phyloP scores from a whole-genome alignment of 2,329 filamentous ascomycete genomes.

The Ophiocordyceps camponoti-leonardi region DNA sequence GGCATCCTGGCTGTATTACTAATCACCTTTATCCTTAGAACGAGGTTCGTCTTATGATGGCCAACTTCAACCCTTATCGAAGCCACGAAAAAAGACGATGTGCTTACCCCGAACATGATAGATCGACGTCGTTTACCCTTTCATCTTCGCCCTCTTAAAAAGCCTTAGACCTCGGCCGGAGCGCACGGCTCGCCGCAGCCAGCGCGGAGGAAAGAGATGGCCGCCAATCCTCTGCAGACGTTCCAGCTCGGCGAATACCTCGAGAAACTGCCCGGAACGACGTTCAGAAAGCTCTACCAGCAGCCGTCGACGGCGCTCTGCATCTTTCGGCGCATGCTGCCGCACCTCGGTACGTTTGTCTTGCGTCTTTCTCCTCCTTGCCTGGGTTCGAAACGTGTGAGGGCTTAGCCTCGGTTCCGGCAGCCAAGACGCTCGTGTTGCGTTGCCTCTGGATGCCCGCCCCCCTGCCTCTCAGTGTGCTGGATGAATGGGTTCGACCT shows the following conservation, averaged over 20 bases:
- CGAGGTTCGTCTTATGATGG: too few relatives aligned
- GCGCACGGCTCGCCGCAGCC: background rate
- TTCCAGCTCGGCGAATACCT: slow-evolving; percentile 71
- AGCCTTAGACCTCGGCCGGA: background rate
- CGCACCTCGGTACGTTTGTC: slow-evolving; percentile 53
- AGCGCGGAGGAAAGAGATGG: background rate
- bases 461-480: slow-evolving; percentile 60
- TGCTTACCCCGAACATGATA: slow-evolving; percentile 3
- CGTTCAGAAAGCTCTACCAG: slow-evolving; percentile 82
- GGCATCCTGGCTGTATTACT: too few relatives aligned
- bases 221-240: slow-evolving; percentile 7
- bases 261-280: slow-evolving; percentile 76
- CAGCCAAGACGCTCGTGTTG: slow-evolving; percentile 92
- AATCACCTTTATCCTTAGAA: too few relatives aligned
- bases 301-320: slow-evolving; percentile 91
- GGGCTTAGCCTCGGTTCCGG: too few relatives aligned
- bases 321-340: slow-evolving; percentile 93
- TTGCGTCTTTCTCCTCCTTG: background rate
- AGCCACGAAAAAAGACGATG: background rate
- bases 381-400: too few relatives aligned
- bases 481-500: slow-evolving; percentile 75
- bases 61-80: too few relatives aligned
- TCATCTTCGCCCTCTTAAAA: background rate
- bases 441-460: slow-evolving; percentile 79
- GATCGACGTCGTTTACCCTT: background rate